phyloP scores from a whole-genome alignment of 2,329 filamentous ascomycete genomes.

The Dactylellina parvicollis region DNA sequence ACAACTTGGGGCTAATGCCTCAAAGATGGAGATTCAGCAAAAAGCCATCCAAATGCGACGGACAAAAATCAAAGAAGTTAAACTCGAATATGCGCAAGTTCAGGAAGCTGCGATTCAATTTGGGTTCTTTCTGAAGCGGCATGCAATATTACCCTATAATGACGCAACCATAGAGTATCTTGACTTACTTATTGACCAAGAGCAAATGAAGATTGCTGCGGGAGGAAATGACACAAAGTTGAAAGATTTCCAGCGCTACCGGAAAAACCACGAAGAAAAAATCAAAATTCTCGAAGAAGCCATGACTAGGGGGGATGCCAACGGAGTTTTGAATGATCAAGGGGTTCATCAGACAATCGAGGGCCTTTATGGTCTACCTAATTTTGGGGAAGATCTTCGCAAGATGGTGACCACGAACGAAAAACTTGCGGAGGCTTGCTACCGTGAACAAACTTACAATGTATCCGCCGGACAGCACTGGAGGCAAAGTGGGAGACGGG shows the following conservation, averaged over 20 bases:
- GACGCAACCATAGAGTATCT: conserved; percentile 62
- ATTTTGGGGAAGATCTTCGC: conserved; percentile 1
- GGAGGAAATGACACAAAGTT: conserved; percentile 58
- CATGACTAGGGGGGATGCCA: conserved; percentile 34
- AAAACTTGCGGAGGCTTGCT: conserved; percentile 7
- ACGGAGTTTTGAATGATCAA: conserved; percentile 31
- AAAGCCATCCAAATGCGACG: conserved; percentile 57
- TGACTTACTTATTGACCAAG: conserved; percentile 61
- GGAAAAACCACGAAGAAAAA: conserved; percentile 55
- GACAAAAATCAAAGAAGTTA: conserved; percentile 58
- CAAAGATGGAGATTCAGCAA: conserved; percentile 57
- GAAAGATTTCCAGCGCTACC: conserved; percentile 55
- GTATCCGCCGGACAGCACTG: conserved; percentile 2
- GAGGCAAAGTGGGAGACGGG: background rate
- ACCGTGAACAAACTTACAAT: conserved; percentile 16
- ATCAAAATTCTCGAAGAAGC: conserved; percentile 55
- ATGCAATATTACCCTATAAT: conserved; percentile 62
- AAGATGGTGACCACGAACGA: conserved; percentile 2
- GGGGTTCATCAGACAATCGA: conserved; percentile 56
- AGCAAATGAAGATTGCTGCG: conserved; percentile 59
- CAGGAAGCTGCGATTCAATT: conserved; percentile 61
- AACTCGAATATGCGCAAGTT: conserved; percentile 60
- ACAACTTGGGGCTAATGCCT: conserved; percentile 56
- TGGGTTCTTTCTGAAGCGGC: conserved; percentile 61
- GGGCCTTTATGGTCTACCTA: conserved; percentile 54